Base-by-base conservation (phyloP, 352 stramenopile genomes). In the Phytophthora hybrid region DNA sequence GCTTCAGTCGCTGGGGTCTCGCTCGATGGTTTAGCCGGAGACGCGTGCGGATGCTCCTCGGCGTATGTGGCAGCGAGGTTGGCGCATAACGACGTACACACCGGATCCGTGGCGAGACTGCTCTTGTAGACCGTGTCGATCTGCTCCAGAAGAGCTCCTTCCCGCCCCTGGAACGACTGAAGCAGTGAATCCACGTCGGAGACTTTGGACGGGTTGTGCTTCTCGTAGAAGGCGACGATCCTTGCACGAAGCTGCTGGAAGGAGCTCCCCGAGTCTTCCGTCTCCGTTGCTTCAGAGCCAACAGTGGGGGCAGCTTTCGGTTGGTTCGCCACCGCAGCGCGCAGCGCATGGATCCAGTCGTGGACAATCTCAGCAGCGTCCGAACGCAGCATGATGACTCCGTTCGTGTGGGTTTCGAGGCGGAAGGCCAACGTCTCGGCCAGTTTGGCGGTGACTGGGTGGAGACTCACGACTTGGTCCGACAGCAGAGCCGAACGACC, bases 141-240 rank as follows among this genome's bases (percentile, higher is more conserved):
- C 55, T 93, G 76, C 21, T 81, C 52, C 0, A 94, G 60, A 0
- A 94, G 61, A 21, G 77, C 70, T 8, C 64, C 64, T 61, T 94
- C 88, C 2, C 83, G 74, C 9, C 86, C 88, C 47, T 78, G 31
- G 47, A 93, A 94, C 0, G 82, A 82, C 0, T 77, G 70, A n/a
- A 94, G 63, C 3, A 94, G 59, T 1, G 74, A 73, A 10, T 85
- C 80, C 0, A 98, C 93, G 11, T 98, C 92, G 0, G 65, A 62
- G 4, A 93, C 74, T 54, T 98, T 98, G 23, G 89, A 84, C 2
- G 92, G 89, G 64, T 97, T 93, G 63, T 98, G 89, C 26, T 91
- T 90, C 63, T 94, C 81, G 68, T 98, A 98, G 55, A 98, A 98
- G 18, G 61, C 76, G 0, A 90, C 52, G 23, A 98, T 71, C 0